Evolutionary conservation across 192 early-diverging fungal species (phyloP).

Genomic region (Chytriomyces sp.): DNA sequence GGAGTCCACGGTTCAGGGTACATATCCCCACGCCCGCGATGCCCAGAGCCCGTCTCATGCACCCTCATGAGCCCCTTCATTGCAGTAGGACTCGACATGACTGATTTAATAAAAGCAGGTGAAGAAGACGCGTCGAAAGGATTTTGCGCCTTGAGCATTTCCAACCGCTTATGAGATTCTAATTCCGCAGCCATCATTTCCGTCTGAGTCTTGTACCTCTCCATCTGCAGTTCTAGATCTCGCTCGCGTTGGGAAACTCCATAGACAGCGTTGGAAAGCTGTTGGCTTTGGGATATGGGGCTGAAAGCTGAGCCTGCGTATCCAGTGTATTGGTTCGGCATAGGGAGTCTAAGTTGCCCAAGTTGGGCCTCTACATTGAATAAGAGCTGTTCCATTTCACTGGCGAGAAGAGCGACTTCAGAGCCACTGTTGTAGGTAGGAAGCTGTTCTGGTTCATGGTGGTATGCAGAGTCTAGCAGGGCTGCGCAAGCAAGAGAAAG

Average conservation of each 20-base stretch:
- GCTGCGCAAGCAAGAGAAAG: conserved; percentile 10
- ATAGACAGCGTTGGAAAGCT: background rate
- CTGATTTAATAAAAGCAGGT: background rate
- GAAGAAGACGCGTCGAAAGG: background rate
- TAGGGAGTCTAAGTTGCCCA: background rate
- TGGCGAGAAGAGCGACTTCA: background rate
- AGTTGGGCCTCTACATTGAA: background rate
- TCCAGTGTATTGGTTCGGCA: background rate
- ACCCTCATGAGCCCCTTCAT: background rate
- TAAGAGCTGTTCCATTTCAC: conserved; percentile 20
- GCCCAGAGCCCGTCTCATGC: background rate
- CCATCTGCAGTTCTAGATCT: conserved; percentile 11
- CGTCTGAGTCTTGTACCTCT: background rate
- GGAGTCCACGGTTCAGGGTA: conserved; percentile 31
- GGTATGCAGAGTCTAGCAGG: conserved; percentile 9
- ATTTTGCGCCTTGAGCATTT: conserved; percentile 10
- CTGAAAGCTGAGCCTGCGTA: background rate
- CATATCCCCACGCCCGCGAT: conserved; percentile 10
- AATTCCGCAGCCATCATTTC: conserved; percentile 17
- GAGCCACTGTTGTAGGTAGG: conserved; percentile 11
- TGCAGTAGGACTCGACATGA: conserved; percentile 5
- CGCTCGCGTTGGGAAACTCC: no score
- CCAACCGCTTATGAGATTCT: background rate
- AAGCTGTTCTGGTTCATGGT: conserved; percentile 14
- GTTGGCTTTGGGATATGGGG: background rate